These are phyloP conservation scores for Aeschynomene evenia DNA, from an alignment of 306 rosid genomes.

Conservation along the genomic window DNA sequence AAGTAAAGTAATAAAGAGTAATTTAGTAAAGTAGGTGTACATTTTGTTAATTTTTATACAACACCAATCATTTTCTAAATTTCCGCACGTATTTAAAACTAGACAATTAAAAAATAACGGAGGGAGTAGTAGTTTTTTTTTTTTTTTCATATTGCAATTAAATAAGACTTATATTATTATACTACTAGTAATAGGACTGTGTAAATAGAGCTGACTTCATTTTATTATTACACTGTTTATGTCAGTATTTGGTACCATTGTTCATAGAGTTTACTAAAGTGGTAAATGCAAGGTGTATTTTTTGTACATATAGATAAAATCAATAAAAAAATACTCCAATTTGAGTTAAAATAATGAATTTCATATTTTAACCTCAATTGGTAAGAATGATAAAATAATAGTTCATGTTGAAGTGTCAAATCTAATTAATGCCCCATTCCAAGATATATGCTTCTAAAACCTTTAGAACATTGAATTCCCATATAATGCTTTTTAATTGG, in stretches of 20 bases:
- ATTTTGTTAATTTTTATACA: no score
- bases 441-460: background rate
- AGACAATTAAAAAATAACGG: no score
- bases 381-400: background rate
- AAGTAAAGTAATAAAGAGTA: no score
- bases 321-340: background rate
- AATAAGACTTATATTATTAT: constrained; percentile 14
- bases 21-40: no score
- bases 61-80: no score
- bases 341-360: background rate
- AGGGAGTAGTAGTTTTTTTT: no score
- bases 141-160: background rate
- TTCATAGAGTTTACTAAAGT: background rate
- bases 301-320: background rate
- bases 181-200: background rate
- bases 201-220: constrained; percentile 24
- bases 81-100: no score
- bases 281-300: background rate
- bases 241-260: background rate
- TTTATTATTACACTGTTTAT: background rate
- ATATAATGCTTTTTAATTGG: background rate
- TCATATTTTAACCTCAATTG: background rate
- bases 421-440: background rate
- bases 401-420: background rate
- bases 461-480: background rate